Percentiles rank a stretch among this genome's conserved stretches.
phyloP scores from a whole-genome alignment of 495 filamentous ascomycete genomes.

The Aspergillus asperescens region DNA sequence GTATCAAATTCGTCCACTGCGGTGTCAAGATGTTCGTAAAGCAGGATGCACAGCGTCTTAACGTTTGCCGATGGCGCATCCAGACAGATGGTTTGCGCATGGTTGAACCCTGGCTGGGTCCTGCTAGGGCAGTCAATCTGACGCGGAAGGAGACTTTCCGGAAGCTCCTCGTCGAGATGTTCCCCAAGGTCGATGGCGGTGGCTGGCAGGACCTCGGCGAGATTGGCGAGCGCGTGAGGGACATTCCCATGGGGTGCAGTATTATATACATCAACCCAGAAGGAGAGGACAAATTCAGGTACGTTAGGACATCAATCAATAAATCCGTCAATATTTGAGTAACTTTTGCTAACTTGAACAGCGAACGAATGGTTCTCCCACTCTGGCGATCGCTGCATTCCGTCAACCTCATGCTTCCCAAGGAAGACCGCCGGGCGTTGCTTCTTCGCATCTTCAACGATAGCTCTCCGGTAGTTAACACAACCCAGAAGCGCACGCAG shows the following conservation, averaged over 20 bases:
- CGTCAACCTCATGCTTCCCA: constrained; percentile 93
- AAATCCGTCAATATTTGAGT: background rate
- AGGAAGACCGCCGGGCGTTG: constrained; percentile 92
- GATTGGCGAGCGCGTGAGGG: constrained; percentile 75
- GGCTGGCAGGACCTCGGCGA: constrained; percentile 75
- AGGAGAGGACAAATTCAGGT: constrained; percentile 61
- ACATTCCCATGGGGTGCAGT: constrained; percentile 86
- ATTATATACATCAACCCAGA: constrained; percentile 76
- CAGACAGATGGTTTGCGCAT: constrained; percentile 89
- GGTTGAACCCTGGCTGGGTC: constrained; percentile 80
- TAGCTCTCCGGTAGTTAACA: constrained; percentile 57
- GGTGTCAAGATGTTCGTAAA: constrained; percentile 98
- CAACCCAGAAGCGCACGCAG: constrained; percentile 41
- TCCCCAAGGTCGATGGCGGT: constrained; percentile 67
- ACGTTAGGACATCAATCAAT: constrained; percentile 19
- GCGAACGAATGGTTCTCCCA: constrained; percentile 78
- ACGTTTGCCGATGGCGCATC: constrained; percentile 88
- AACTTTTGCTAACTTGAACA: constrained; percentile 19
- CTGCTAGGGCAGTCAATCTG: constrained; percentile 66
- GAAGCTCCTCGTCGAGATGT: constrained; percentile 86
- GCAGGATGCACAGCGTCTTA: constrained; percentile 80
- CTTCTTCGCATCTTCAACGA: constrained; percentile 87
- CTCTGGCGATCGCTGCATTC: constrained; percentile 84
- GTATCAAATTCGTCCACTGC: constrained; percentile 92
- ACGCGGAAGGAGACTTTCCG: constrained; percentile 69